Percentiles rank a stretch among this genome's conserved stretches.
These are phyloP conservation scores for Eucalyptus cladocalyx DNA, from an alignment of 345 rosid genomes.

Conservation along the genomic window DNA sequence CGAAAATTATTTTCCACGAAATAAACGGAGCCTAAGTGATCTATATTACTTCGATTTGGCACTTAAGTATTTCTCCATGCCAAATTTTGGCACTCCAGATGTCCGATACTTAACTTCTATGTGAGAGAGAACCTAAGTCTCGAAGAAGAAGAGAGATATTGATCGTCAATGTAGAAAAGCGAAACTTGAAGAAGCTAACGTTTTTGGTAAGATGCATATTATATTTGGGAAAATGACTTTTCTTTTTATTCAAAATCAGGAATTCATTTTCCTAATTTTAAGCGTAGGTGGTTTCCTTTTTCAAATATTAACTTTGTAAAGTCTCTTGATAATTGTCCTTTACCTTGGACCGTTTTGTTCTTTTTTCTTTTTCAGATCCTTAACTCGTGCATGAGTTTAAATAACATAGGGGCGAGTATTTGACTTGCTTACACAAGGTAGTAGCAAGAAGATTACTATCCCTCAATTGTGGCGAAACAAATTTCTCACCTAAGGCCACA, in stretches of 20 bases:
- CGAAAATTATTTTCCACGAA: no score
- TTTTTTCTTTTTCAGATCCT: neutral
- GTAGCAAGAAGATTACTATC: neutral
- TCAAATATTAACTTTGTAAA: neutral
- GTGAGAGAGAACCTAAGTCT: neutral
- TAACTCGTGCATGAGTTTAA: neutral
- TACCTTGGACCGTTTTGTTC: neutral
- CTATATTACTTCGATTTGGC: fast-evolving
- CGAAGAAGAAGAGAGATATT: neutral
- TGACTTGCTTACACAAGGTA: neutral
- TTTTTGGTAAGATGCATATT: neutral
- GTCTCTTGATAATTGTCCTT: neutral
- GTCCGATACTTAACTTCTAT: neutral
- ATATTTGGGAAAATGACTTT: neutral
- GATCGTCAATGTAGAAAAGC: neutral
- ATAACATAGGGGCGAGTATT: neutral
- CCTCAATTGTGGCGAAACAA: neutral
- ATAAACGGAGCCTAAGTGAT: no score
- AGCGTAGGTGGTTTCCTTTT: neutral
- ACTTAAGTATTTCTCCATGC: fast-evolving
- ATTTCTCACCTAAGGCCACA: neutral
- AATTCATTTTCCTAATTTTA: neutral
- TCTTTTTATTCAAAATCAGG: neutral
- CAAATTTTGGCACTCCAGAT: no score
- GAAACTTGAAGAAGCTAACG: neutral